These are phyloP conservation scores for Diaporthe sp. DNA, from an alignment of 2,329 filamentous ascomycete genomes.

Conservation along the genomic window DNA sequence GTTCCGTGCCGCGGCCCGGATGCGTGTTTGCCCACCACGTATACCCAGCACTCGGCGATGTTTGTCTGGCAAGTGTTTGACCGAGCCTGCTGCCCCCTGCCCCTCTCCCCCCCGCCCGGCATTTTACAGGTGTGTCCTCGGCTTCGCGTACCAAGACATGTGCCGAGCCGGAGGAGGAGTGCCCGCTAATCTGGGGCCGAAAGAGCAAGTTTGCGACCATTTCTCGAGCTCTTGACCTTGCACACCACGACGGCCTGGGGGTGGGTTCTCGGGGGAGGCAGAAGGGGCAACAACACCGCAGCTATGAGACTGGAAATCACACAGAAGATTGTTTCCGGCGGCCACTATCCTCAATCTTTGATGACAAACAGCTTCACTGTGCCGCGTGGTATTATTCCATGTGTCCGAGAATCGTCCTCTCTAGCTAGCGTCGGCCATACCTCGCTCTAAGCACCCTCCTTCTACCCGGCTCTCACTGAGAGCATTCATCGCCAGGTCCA, in stretches of 20 bases:
- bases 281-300: background rate
- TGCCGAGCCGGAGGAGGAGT: conserved; percentile 9
- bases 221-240: background rate
- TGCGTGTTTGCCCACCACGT: background rate
- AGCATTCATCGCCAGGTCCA: background rate
- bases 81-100: background rate
- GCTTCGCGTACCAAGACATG: background rate
- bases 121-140: background rate
- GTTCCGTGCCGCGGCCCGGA: conserved; percentile 23
- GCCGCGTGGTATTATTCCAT: background rate
- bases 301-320: conserved; percentile 17
- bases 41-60: background rate
- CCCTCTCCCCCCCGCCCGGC: background rate
- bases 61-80: background rate
- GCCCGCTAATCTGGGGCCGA: background rate
- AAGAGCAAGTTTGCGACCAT: too few species aligned
- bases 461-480: background rate
- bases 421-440: background rate
- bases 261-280: background rate
- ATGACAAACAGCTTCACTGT: background rate
- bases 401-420: background rate
- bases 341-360: background rate
- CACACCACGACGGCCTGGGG: background rate
- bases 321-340: background rate
- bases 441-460: background rate